These are phyloP conservation scores for Isatis lusitanica DNA, from an alignment of 441 rosid genomes.

Conservation along the genomic window DNA sequence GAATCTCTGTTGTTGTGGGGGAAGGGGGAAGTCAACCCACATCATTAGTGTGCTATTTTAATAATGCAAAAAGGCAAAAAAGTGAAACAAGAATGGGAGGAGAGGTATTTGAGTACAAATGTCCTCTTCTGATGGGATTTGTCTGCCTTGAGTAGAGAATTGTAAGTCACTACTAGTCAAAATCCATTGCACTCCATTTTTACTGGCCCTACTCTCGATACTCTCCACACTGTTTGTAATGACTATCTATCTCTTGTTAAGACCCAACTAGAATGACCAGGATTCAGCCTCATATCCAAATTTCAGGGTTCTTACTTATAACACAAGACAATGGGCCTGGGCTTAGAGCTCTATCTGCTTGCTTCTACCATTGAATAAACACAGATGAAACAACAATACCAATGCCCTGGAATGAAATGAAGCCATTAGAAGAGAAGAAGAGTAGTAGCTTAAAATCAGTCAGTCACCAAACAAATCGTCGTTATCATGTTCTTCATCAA, in stretches of 20 bases:
- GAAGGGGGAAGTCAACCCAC: conserved; percentile 35
- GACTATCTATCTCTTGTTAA: conserved; percentile 7
- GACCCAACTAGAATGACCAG: conserved; percentile 11
- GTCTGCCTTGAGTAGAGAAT: conserved; percentile 34
- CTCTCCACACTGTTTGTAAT: conserved; percentile 20
- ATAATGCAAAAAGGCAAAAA: conserved; percentile 30
- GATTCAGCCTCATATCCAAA: not conserved
- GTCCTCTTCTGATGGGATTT: conserved; percentile 34
- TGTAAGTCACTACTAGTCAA: conserved; percentile 21
- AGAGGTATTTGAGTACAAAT: conserved; percentile 29
- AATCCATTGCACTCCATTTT: conserved; percentile 26
- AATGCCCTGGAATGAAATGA: conserved; percentile 8
- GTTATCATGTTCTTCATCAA: conserved; percentile 41
- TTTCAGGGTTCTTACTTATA: not conserved
- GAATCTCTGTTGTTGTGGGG: conserved; percentile 35
- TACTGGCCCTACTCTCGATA: conserved; percentile 26
- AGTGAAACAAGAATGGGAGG: conserved; percentile 20
- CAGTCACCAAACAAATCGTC: conserved; percentile 88
- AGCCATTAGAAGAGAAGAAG: conserved; percentile 13
- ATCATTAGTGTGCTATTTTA: conserved; percentile 37
- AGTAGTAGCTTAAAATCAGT: not conserved
- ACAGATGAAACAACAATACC: conserved; percentile 20
- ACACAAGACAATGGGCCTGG: conserved; percentile 29
- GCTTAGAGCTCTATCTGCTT: conserved; percentile 23
- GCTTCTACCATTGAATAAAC: conserved; percentile 8